Base-by-base conservation (phyloP, 441 rosid genomes). In the Aleurites moluccanus region DNA sequence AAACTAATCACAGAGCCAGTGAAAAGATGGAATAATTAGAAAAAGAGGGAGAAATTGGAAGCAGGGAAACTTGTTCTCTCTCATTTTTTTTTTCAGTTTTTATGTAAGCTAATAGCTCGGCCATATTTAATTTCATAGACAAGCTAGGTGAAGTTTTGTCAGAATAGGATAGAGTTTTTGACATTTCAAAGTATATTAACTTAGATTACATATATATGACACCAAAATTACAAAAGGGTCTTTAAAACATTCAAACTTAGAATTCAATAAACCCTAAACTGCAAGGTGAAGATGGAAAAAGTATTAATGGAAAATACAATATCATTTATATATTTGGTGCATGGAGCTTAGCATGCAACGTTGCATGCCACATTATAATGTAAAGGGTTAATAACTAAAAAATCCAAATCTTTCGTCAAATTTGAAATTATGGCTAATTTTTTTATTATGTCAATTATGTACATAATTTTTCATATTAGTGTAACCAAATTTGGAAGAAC, bases 311-410 rank as follows among this genome's bases (percentile, higher is more conserved):
- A 55, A 62, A 50, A 67, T 9, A 30, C 30, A 60, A 57, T 35
- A 52, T 40, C 16, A 27, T 15, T 47, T 18, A 68, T 45, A 53
- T 21, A n/a, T 33, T 44, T 63, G 67, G 16, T 64, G 13, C 60
- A 53, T 75, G 72, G 28, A 60, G 56, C 28, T 44, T n/a, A 64
- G 10, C 11, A 76, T 45, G 69, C 78, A 80, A 35, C 56, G 73
- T 18, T 73, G 45, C 77, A 80, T 70, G 73, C 67, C 50, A 81
- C 15, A 67, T 13, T 3, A 72, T 50, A 50, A 50, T 16, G 56
- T n/a, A 50, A 50, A 50, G 56, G n/a, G 20, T 18, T 50, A n/a
- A 16, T 15, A 9, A 16, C 56, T 45, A 18, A 50, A 50, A 50
- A 18, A 16, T 50, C 21, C 21, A 50, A 50, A 50, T n/a, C 6